Percentiles rank a stretch among this genome's conserved stretches.
Evolutionary conservation across 306 rosid species (phyloP).

Genomic region (Pterocarpus macrocarpus): DNA sequence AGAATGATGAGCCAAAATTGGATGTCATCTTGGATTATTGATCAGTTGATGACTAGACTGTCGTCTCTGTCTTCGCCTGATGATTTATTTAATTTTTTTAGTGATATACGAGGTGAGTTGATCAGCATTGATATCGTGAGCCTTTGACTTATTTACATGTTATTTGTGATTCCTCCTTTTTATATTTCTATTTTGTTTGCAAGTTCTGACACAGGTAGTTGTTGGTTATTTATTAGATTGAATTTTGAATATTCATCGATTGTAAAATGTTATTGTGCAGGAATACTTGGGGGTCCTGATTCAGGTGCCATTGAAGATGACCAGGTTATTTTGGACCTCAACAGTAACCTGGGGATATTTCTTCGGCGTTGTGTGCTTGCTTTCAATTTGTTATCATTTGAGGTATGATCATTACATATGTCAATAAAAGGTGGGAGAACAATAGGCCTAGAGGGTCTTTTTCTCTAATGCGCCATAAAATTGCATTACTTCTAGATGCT

Average conservation of each 20-base stretch:
- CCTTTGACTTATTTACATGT: constrained; percentile 21
- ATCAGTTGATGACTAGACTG: constrained; percentile 71
- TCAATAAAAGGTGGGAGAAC: constrained; percentile 6
- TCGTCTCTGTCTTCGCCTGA: constrained; percentile 83
- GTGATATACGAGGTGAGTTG: constrained; percentile 82
- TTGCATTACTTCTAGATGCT: neutral
- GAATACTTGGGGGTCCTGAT: constrained; percentile 81
- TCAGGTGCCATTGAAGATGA: constrained; percentile 81
- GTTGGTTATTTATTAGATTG: constrained; percentile 9
- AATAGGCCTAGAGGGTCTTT: constrained; percentile 1
- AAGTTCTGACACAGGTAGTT: neutral
- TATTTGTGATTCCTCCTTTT: constrained; percentile 1
- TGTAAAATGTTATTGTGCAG: constrained; percentile 52
- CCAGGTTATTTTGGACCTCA: constrained; percentile 83
- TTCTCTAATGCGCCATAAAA: neutral
- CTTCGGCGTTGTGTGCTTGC: constrained; percentile 89
- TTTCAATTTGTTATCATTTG: constrained; percentile 85
- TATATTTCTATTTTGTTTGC: neutral
- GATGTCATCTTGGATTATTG: constrained; percentile 69
- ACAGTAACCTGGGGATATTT: constrained; percentile 83
- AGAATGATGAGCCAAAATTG: constrained; percentile 62
- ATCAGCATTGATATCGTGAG: neutral
- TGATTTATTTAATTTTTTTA: constrained; percentile 87
- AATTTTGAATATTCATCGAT: neutral
- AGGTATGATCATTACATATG: constrained; percentile 59